Percentiles rank a stretch among this genome's conserved stretches.
These are phyloP conservation scores for Periconia digitata DNA, from an alignment of 2,329 filamentous ascomycete species.

Conservation along the genomic window DNA sequence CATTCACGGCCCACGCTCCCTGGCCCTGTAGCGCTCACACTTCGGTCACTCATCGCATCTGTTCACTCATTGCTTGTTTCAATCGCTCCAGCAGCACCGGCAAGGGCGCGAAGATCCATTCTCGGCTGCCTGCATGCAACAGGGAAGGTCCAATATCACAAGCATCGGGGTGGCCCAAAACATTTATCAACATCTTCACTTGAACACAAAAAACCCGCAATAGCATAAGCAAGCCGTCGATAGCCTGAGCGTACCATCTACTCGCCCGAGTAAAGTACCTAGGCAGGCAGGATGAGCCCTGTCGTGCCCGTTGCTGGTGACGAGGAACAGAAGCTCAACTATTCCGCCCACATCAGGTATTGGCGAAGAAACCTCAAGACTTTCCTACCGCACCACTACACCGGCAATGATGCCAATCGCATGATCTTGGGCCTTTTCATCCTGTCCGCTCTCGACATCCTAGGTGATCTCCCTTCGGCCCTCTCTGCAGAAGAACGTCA, in stretches of 20 bases:
- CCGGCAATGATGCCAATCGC: constrained; percentile 84
- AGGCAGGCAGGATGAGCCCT: constrained; percentile 20
- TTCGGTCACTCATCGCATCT: too few relatives aligned
- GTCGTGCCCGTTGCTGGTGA: constrained; percentile 8
- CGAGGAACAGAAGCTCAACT: constrained; percentile 34
- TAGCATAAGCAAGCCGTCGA: background rate
- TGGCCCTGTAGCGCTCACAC: too few relatives aligned
- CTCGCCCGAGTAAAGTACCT: background rate
- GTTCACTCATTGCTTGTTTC: too few relatives aligned
- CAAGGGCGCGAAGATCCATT: too few relatives aligned
- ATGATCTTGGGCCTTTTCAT: constrained; percentile 90
- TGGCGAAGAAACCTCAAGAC: constrained; percentile 87
- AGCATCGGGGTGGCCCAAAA: too few relatives aligned
- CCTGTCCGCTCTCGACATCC: constrained; percentile 79
- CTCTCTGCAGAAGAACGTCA: constrained; percentile 57
- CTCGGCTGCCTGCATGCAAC: too few relatives aligned
- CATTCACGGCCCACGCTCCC: too few relatives aligned
- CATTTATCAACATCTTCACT: too few relatives aligned
- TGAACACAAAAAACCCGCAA: constrained; percentile 24
- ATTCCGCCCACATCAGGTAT: constrained; percentile 73
- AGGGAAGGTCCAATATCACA: too few relatives aligned
- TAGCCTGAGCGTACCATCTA: background rate
- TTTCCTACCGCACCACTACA: constrained; percentile 80
- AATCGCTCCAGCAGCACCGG: too few relatives aligned
- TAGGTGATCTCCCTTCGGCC: constrained; percentile 63